Base-by-base conservation (phyloP, 2,329 filamentous ascomycete species). In the Cladosporium sp. region DNA sequence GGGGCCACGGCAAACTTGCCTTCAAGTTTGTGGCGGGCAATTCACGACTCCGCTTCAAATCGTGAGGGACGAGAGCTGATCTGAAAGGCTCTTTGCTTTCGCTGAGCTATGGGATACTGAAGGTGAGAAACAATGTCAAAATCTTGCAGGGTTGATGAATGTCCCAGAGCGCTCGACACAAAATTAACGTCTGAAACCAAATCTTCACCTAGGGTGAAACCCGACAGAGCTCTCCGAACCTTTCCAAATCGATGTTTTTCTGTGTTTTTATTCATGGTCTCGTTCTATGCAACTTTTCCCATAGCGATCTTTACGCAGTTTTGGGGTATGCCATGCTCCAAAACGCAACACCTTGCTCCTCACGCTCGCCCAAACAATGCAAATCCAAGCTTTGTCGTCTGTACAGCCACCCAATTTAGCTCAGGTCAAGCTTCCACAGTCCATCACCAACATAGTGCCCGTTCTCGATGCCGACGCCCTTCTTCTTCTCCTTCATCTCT, bases 361-460 rank as follows among this genome's bases (percentile, higher is more conserved):
- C n/a, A 16, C 35, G n/a, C 35, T 14, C 35, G 9, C 35, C 7
- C 10, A 16, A 14, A 14, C 35, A 38, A 38, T 38, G 13, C 35
- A 38, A 38, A n/a, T 14, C n/a, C 13, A 3, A 14, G 13, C 13
- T 14, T 13, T n/a, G 11, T 38, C 35, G 10, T 38, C 10, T 14
- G 11, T 18, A 37, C 3, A 22, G 18, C 32, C 40, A 42, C 40
- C 41, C 10, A 28, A 28, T 38, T 38, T 50, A 82, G 70, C 78
- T 77, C 62, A 82, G 68, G 56, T 73, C 71, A 68, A 95, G 68
- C 62, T 79, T 87, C 93, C 93, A 98, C 62, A 98, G 74, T 14
- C 92, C 93, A 76, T 98, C 93, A 0, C 93, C 93, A 50, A 97
- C 70, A 74, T 86, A 97, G 78, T 98, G 93, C 32, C 89, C 89